Evolutionary conservation across 352 stramenopile species (phyloP).

Genomic region (Phytopythium cucurbitacearum): DNA sequence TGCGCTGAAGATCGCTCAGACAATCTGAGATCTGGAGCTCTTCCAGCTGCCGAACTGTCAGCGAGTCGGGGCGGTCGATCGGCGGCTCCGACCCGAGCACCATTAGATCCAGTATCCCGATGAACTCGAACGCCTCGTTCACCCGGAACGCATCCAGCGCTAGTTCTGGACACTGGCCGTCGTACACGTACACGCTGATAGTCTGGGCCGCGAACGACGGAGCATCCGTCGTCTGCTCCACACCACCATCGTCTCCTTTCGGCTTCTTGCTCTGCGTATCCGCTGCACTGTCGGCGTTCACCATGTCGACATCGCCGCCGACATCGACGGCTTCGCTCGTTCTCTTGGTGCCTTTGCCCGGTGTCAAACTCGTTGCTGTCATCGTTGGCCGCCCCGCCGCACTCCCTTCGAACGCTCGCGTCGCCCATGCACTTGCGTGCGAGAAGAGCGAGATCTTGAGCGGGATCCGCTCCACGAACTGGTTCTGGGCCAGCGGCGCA

Average conservation of each 20-base stretch:
- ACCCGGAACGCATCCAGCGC: conserved; percentile 63
- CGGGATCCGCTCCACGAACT: conserved; percentile 58
- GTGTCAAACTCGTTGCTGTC: background rate
- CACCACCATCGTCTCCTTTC: conserved; percentile 14
- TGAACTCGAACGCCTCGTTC: conserved; percentile 83
- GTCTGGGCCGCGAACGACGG: conserved; percentile 23
- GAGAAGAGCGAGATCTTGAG: conserved; percentile 61
- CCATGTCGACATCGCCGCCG: background rate
- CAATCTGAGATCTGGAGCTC: conserved; percentile 64
- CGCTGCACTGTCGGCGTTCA: background rate
- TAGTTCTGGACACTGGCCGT: conserved; percentile 47
- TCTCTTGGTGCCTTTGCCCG: conserved; percentile 23
- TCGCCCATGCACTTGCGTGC: conserved; percentile 51
- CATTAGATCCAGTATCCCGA: conserved; percentile 66
- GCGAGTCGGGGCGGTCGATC: conserved; percentile 5
- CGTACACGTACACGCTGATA: conserved; percentile 73
- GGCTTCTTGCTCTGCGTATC: conserved; percentile 33
- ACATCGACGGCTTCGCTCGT: conserved; percentile 24
- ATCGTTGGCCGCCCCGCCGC: background rate
- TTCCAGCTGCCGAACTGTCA: conserved; percentile 30
- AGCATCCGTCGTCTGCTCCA: conserved; percentile 1
- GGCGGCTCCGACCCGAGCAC: conserved; percentile 20
- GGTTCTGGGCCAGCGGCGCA: conserved; percentile 2
- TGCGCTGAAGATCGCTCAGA: conserved; percentile 52
- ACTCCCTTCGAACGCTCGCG: conserved; percentile 18